A percentile compares a stretch with the other conserved stretches of the same genome.
Evolutionary conservation across 1,284 basidiomycete species (phyloP).

Genomic region (Tilletia indica): DNA sequence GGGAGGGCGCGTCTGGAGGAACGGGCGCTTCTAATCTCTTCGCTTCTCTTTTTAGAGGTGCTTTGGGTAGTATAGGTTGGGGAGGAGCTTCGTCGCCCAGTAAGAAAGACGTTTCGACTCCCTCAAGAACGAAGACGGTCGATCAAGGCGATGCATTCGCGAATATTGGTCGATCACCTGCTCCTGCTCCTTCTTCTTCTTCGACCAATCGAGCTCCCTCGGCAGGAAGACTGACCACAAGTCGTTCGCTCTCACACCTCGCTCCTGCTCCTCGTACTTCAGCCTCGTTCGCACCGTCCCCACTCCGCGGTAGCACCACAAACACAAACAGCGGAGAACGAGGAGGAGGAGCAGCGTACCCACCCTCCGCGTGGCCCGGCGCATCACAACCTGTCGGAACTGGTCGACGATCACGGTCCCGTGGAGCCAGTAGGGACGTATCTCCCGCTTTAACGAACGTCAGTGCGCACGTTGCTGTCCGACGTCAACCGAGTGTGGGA

Average conservation of each 20-base stretch:
- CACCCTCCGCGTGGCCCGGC: conserved; percentile 8
- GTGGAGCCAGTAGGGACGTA: neutral
- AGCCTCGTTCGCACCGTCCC: neutral
- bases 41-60: conserved; percentile 4
- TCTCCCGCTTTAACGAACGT: conserved; percentile 7
- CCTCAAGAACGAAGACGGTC: neutral
- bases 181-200: no score
- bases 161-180: no score
- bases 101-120: neutral
- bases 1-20: neutral
- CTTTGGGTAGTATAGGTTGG: conserved; percentile 8
- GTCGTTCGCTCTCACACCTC: conserved; percentile 16
- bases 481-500: neutral
- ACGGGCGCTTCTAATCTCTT: neutral
- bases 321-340: no score
- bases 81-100: neutral
- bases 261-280: neutral
- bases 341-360: neutral
- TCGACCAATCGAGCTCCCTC: neutral
- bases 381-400: neutral
- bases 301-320: neutral
- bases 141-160: neutral
- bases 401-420: neutral
- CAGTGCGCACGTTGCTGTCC: conserved; percentile 1
- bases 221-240: neutral